phyloP scores from a whole-genome alignment of 73 alveolate species.

The Durusdinium trenchii region DNA sequence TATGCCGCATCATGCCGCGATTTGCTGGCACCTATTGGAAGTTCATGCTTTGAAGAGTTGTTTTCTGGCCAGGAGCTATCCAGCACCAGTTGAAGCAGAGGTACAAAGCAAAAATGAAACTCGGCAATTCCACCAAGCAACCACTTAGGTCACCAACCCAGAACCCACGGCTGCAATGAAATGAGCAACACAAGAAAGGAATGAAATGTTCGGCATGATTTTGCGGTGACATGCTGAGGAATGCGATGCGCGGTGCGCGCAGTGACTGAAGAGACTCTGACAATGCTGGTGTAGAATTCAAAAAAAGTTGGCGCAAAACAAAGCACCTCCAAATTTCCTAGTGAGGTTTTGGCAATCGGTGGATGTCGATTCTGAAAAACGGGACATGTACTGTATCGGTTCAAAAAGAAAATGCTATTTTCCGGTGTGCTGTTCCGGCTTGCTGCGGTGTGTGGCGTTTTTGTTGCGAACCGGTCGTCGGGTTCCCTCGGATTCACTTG shows the following conservation, averaged over 20 bases:
- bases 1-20: no score
- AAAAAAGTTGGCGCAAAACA: no score
- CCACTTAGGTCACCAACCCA: neutral
- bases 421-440: no score
- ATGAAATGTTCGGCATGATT: neutral
- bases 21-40: neutral
- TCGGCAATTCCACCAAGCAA: neutral
- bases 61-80: slow-evolving; percentile 29
- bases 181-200: neutral
- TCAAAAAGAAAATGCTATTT: no score
- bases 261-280: slow-evolving; percentile 31
- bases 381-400: no score
- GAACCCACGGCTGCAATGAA: neutral
- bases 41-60: neutral
- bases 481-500: no score
- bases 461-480: no score
- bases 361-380: no score
- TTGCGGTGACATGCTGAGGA: neutral
- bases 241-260: slow-evolving; percentile 60
- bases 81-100: slow-evolving; percentile 91
- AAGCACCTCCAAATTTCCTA: no score
- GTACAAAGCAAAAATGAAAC: slow-evolving; percentile 65
- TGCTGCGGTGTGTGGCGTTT: no score
- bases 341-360: no score
- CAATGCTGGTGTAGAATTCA: no score